These are phyloP conservation scores for Aureobasidium sp. DNA, from an alignment of 2,329 filamentous ascomycete genomes.

Conservation along the genomic window DNA sequence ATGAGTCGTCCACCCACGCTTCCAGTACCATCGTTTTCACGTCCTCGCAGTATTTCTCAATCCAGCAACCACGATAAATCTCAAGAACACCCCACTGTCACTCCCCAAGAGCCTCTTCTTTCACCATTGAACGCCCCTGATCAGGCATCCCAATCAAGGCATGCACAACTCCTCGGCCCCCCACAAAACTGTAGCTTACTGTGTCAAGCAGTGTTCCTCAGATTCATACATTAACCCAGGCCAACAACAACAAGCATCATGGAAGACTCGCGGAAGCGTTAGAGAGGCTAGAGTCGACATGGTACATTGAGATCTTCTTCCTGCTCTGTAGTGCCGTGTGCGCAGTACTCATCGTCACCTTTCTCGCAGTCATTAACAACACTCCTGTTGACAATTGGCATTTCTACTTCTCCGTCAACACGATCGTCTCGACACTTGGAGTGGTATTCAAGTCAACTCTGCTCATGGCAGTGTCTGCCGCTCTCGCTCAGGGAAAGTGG, in stretches of 20 bases:
- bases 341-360: neutral
- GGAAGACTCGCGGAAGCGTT: neutral
- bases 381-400: neutral
- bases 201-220: neutral
- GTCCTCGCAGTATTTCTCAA: neutral
- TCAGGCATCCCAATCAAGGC: neutral
- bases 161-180: neutral
- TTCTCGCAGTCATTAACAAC: neutral
- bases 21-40: neutral
- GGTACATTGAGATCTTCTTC: neutral
- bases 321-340: neutral
- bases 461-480: conserved; percentile 5
- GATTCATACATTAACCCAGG: neutral
- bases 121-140: no score
- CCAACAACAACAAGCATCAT: neutral
- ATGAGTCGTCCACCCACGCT: neutral
- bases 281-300: neutral
- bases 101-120: neutral
- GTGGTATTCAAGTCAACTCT: neutral
- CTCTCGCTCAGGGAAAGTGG: conserved; percentile 9
- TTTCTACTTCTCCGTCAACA: conserved; percentile 3
- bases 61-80: neutral
- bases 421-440: neutral
- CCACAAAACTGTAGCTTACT: neutral
- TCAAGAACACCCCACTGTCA: neutral